phyloP scores from a whole-genome alignment of 169 alveolate species.

The Miamiensis avidus region DNA sequence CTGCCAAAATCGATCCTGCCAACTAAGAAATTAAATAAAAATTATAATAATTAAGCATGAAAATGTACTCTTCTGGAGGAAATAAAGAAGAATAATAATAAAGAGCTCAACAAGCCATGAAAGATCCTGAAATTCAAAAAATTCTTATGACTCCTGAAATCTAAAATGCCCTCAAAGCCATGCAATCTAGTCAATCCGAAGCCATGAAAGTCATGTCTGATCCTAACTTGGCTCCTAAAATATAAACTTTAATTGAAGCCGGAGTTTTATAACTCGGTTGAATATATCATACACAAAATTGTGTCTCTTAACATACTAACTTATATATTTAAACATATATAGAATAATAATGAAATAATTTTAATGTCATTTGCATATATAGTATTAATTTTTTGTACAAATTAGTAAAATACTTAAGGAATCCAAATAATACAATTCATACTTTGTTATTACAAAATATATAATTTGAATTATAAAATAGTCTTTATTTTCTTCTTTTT shows the following conservation, averaged over 20 bases:
- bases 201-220: constrained; percentile 86
- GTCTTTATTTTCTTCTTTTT: no score
- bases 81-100: constrained; percentile 75
- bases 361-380: no score
- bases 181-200: constrained; percentile 69
- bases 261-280: constrained; percentile 93
- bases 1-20: constrained; percentile 92
- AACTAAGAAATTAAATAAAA: constrained; percentile 88
- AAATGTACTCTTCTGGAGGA: constrained; percentile 72
- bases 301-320: no score
- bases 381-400: no score
- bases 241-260: constrained; percentile 96
- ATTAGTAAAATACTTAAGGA: no score
- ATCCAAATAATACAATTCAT: no score
- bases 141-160: constrained; percentile 95
- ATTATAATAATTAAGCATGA: constrained; percentile 81
- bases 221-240: constrained; percentile 93
- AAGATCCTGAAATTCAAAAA: constrained; percentile 98
- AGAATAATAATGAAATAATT: no score
- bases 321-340: no score
- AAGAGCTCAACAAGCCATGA: constrained; percentile 89
- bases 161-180: constrained; percentile 59
- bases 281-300: no score
- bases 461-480: no score
- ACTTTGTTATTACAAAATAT: no score